These are phyloP conservation scores for Pulveroboletus sp. DNA, from an alignment of 768 basidiomycete genomes.

Conservation along the genomic window DNA sequence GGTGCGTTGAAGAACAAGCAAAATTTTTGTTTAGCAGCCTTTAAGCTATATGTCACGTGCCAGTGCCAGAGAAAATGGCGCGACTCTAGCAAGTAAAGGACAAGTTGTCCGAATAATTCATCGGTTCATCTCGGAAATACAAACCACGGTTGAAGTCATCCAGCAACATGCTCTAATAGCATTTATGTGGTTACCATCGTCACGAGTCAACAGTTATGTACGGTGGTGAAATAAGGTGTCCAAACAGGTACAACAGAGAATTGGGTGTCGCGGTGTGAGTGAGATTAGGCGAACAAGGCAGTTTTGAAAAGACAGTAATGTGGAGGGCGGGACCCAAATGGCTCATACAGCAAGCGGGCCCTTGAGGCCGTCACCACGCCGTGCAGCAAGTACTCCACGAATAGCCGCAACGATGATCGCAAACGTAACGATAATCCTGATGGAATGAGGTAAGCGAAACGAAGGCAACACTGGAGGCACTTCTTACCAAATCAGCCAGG, in stretches of 20 bases:
- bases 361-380: constrained; percentile 63
- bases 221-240: constrained; percentile 9
- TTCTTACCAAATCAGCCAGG: constrained; percentile 70
- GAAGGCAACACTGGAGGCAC: background rate
- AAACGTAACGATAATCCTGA: constrained; percentile 63
- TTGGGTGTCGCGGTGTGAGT: constrained; percentile 19
- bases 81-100: too few relatives aligned
- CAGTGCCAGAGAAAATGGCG: too few relatives aligned
- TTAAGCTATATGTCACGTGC: too few relatives aligned
- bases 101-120: background rate
- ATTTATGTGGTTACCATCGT: constrained; percentile 1
- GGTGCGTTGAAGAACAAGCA: constrained; percentile 25
- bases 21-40: background rate
- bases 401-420: constrained; percentile 54
- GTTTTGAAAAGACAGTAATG: constrained; percentile 6
- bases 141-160: background rate
- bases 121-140: background rate
- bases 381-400: constrained; percentile 55
- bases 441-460: background rate
- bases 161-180: constrained; percentile 5
- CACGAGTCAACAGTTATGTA: background rate
- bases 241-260: background rate
- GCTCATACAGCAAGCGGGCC: constrained; percentile 47
- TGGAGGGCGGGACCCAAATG: background rate
- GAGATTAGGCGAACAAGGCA: background rate